Evolutionary conservation across 129 eudicot genomes (phyloP), one percentile per base, ranked within the genome.

Genomic region (Kitagawia praeruptora): DNA sequence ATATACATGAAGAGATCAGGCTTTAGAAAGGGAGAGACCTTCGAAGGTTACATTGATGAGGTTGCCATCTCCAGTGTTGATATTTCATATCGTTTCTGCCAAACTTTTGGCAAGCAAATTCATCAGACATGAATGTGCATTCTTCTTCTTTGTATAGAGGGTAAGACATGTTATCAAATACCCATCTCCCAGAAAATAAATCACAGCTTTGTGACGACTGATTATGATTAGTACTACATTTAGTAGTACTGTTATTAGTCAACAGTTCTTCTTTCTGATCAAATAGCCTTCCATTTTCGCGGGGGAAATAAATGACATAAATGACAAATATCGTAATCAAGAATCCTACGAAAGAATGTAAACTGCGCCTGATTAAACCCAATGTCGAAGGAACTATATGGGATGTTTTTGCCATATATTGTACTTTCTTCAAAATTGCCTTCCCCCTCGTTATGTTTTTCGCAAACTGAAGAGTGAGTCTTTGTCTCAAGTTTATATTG

Each of bases 41-140:
- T 81, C 89, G 92, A 69, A 90, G 92, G 56, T 90, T 84, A 80
- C 96, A 91, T 31, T 81, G 81, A 75, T 85, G 85, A 53, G 96
- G 96, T 67, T 91, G 91, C 96, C 93, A 91, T 64, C 89, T 88
- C 96, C 96, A 88, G 58, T 79, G 76, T 76, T 88, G 92, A 82
- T 83, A 90, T 21, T 82, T 44, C 19, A 77, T 82, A 67, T 91
- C 91, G 78, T 87, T 85, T 58, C 96, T 84, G 67, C 96, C 96
- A 87, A 64, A 88, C 73, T 91, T 87, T 14, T 87, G 63, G 86
- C 96, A 91, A 76, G 93, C 82, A 77, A 86, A 83, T 46, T 84
- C 89, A 80, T 91, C 93, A 28, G 82, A 75, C 96, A 91, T 91
- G 79, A 86, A 87, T 31, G 87, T 72, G 76, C 96, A 91, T 61